Conservation (phyloP, 148 eudicot species). For the Polygonum aviculare region DNA sequence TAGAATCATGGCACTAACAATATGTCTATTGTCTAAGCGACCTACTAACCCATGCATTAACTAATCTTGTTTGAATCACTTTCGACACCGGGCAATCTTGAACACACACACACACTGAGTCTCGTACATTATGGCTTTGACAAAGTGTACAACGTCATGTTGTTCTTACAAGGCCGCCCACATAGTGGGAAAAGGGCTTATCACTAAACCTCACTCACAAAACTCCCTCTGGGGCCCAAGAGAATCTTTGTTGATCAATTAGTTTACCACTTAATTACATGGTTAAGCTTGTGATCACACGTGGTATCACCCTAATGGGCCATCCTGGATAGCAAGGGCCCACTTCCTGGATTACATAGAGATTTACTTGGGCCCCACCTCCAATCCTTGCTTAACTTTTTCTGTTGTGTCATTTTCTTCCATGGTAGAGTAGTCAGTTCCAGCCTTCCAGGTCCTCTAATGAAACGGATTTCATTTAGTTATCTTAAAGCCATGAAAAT, state of each 20-base stretch:
- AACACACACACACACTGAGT: too few species aligned
- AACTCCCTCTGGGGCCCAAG: background rate
- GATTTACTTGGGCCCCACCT: background rate
- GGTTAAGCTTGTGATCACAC: conserved; percentile 10
- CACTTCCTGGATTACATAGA: background rate
- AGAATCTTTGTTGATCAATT: conserved; percentile 16
- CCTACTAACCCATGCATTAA: too few species aligned
- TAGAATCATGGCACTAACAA: too few species aligned
- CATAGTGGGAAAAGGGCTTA: background rate
- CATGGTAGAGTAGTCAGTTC: background rate
- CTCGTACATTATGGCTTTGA: background rate
- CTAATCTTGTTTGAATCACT: too few species aligned
- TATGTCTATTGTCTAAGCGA: too few species aligned
- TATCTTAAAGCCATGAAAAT: background rate
- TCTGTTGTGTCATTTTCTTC: background rate
- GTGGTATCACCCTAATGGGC: conserved; percentile 28
- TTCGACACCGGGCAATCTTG: too few species aligned
- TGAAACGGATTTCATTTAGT: background rate
- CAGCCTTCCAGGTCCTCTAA: background rate
- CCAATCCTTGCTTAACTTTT: background rate
- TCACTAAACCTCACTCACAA: background rate
- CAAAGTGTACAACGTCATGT: background rate
- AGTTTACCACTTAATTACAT: background rate
- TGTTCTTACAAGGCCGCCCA: background rate
- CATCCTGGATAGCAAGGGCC: conserved; percentile 26